phyloP scores from a whole-genome alignment of 495 filamentous ascomycete species.

The Jackrogersella minutella region DNA sequence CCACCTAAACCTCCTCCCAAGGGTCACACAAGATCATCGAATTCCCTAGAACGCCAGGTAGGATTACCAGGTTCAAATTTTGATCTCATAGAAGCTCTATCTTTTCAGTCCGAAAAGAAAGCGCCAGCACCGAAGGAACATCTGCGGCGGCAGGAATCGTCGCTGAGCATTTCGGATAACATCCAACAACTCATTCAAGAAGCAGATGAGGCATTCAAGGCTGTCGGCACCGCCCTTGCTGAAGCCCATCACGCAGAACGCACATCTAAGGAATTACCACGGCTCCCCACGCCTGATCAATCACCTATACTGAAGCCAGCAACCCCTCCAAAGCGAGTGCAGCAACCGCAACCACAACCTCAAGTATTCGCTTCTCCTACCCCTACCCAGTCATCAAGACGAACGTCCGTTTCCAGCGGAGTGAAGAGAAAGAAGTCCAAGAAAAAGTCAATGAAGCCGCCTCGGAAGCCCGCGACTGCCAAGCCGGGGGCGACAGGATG shows the following conservation, averaged over 20 bases:
- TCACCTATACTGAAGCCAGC: conserved; percentile 30
- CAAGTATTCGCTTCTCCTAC: conserved; percentile 11
- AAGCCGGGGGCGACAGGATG: conserved; percentile 52
- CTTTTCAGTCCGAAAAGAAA: conserved; percentile 34
- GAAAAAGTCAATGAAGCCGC: conserved; percentile 40
- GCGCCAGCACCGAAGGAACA: conserved; percentile 35
- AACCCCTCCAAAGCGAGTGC: conserved; percentile 10
- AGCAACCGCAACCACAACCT: conserved; percentile 3
- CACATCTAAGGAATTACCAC: conserved; percentile 22
- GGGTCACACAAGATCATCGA: conserved; percentile 16
- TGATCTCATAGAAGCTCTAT: conserved; percentile 40
- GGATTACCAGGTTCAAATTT: conserved; percentile 31
- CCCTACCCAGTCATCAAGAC: conserved; percentile 17
- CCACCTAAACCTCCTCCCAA: conserved; percentile 25
- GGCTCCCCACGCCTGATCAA: conserved; percentile 29
- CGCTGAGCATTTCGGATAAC: conserved; percentile 39
- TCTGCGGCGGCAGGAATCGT: conserved; percentile 26
- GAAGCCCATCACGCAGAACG: conserved; percentile 41
- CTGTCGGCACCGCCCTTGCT: conserved; percentile 44
- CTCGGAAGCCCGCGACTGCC: conserved; percentile 36
- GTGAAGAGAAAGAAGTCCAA: conserved; percentile 52
- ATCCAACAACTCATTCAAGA: conserved; percentile 55
- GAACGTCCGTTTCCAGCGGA: conserved; percentile 12
- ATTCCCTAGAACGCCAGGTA: conserved; percentile 16
- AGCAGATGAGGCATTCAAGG: conserved; percentile 55